Conservation (phyloP, 257 asterid genomes). For the Lantana camara region DNA sequence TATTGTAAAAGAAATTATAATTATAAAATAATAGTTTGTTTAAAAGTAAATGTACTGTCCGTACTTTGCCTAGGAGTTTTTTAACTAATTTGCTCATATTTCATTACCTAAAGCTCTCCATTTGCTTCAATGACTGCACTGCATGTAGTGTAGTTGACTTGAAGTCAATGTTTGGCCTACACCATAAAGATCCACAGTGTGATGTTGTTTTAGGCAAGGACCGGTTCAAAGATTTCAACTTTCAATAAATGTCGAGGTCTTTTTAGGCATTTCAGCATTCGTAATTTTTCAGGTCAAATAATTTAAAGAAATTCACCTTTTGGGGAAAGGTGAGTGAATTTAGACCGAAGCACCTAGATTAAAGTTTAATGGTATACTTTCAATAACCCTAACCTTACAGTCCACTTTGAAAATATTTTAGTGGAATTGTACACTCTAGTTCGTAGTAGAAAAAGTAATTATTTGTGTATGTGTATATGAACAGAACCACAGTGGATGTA, state of each 20-base stretch:
- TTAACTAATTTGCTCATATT: not conserved
- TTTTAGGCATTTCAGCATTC: constrained; percentile 25
- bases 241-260: not conserved
- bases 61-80: too few relatives aligned
- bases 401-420: too few relatives aligned
- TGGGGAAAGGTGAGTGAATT: constrained; percentile 4
- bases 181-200: constrained; percentile 4
- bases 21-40: too few relatives aligned
- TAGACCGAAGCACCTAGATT: constrained; percentile 21
- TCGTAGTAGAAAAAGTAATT: too few relatives aligned
- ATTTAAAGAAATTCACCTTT: not conserved
- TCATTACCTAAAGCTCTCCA: not conserved
- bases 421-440: too few relatives aligned
- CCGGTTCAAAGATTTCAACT: not conserved
- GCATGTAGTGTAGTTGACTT: constrained; percentile 18
- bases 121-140: not conserved
- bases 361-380: not conserved
- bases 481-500: too few relatives aligned
- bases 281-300: not conserved
- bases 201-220: not conserved
- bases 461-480: too few relatives aligned
- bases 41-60: too few relatives aligned
- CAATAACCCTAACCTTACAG: too few relatives aligned
- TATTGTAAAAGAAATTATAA: too few relatives aligned
- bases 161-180: constrained; percentile 14